Conservation (phyloP, 2,329 filamentous ascomycete species). For the Pseudofabraea citricarpa region DNA sequence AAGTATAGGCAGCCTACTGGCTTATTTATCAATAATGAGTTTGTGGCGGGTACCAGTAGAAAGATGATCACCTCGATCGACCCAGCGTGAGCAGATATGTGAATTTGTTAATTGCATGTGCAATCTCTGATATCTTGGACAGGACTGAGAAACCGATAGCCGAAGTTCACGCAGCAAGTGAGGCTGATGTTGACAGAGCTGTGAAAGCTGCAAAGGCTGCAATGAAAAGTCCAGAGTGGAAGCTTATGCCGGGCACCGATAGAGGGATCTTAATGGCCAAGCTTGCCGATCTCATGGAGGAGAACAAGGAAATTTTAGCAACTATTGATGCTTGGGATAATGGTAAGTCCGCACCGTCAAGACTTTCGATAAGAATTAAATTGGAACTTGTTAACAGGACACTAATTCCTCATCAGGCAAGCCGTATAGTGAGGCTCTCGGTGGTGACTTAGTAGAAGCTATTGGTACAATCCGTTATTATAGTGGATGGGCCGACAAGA, state of each 20-base stretch:
- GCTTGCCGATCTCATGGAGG: constrained; percentile 62
- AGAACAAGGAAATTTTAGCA: constrained; percentile 54
- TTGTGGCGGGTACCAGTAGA: constrained; percentile 57
- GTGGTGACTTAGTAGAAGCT: constrained; percentile 57
- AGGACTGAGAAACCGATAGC: constrained; percentile 61
- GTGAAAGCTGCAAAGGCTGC: constrained; percentile 63
- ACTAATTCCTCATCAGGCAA: too few relatives aligned
- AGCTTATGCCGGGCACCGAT: constrained; percentile 56
- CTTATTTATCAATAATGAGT: constrained; percentile 76
- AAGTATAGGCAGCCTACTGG: constrained; percentile 66
- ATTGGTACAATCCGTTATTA: constrained; percentile 62
- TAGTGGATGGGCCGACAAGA: constrained; percentile 71
- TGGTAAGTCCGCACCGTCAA: constrained; percentile 33
- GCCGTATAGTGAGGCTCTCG: constrained; percentile 58
- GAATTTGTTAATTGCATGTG: too few relatives aligned
- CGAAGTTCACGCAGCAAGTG: constrained; percentile 62
- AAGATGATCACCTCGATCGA: constrained; percentile 63
- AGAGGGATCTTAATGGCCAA: constrained; percentile 64
- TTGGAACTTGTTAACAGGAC: too few relatives aligned
- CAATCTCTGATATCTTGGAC: too few relatives aligned
- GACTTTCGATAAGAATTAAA: constrained; percentile 41
- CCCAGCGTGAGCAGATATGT: constrained; percentile 49
- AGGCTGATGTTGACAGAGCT: constrained; percentile 61
- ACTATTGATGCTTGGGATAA: constrained; percentile 66
- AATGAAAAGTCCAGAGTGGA: constrained; percentile 61